These are phyloP conservation scores for Pythium phragmitis DNA, from an alignment of 352 stramenopile species.

Conservation along the genomic window DNA sequence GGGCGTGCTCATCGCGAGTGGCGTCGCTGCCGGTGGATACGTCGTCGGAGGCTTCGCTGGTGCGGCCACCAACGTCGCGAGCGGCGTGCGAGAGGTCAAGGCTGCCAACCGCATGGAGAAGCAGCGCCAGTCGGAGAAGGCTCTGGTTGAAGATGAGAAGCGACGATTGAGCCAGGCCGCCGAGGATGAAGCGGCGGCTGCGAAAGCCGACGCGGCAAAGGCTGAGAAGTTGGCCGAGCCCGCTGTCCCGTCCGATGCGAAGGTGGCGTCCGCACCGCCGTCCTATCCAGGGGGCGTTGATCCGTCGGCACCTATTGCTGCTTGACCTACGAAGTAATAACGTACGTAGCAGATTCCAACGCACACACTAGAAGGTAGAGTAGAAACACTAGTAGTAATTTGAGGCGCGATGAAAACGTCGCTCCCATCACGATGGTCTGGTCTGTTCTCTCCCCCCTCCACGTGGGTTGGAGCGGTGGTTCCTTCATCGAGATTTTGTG, in stretches of 20 bases:
- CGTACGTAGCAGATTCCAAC: no score
- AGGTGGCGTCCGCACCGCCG: neutral
- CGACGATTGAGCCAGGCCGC: slow-evolving; percentile 14
- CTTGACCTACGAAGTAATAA: neutral
- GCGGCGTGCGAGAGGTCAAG: slow-evolving; percentile 79
- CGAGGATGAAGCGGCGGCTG: neutral
- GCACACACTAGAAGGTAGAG: slow-evolving; percentile 7
- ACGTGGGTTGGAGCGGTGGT: neutral
- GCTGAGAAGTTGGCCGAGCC: neutral
- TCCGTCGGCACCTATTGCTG: slow-evolving; percentile 1
- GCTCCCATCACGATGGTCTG: neutral
- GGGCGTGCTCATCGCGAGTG: slow-evolving; percentile 71
- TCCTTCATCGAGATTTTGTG: neutral
- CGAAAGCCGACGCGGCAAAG: neutral
- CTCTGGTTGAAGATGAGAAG: slow-evolving; percentile 19
- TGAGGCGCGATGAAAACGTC: neutral
- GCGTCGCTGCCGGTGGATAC: slow-evolving; percentile 74
- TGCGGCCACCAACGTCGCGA: slow-evolving; percentile 78
- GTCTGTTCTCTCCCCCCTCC: neutral
- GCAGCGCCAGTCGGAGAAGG: slow-evolving; percentile 22
- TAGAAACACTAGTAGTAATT: slow-evolving; percentile 1
- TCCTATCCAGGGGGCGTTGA: neutral
- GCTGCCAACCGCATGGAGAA: slow-evolving; percentile 75
- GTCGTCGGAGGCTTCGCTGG: slow-evolving; percentile 81
- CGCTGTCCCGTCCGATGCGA: neutral